Conservation (phyloP, 169 alveolate species). For the Plasmodium vivax region DNA sequence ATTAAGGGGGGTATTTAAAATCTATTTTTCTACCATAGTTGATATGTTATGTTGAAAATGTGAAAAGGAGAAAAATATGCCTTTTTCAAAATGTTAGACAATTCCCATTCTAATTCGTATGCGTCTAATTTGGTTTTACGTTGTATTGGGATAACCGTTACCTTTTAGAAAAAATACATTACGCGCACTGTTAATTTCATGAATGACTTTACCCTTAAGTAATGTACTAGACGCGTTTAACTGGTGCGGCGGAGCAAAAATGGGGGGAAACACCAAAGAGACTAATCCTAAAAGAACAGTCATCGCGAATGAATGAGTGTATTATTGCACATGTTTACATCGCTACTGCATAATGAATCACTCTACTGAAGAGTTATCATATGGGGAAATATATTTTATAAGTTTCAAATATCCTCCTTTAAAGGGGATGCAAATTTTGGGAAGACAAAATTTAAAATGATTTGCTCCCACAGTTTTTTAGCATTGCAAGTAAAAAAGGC, state of each 20-base stretch:
- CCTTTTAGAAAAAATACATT: background rate
- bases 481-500: background rate
- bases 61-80: background rate
- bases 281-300: background rate
- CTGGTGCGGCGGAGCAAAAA: background rate
- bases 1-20: too few species aligned
- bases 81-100: background rate
- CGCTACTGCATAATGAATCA: background rate
- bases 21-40: too few species aligned
- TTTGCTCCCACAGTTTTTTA: background rate
- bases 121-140: background rate
- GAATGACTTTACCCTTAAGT: background rate
- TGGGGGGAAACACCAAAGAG: background rate
- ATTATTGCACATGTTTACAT: background rate
- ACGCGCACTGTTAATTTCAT: background rate
- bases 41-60: too few species aligned
- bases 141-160: background rate
- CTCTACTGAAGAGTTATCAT: background rate
- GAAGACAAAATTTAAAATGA: background rate
- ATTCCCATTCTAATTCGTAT: background rate
- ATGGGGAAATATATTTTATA: background rate
- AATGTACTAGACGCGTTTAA: background rate
- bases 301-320: background rate
- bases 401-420: background rate
- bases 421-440: background rate